phyloP scores from a whole-genome alignment of 176 grass and related monocot genomes.

The Musa schizocarpa region DNA sequence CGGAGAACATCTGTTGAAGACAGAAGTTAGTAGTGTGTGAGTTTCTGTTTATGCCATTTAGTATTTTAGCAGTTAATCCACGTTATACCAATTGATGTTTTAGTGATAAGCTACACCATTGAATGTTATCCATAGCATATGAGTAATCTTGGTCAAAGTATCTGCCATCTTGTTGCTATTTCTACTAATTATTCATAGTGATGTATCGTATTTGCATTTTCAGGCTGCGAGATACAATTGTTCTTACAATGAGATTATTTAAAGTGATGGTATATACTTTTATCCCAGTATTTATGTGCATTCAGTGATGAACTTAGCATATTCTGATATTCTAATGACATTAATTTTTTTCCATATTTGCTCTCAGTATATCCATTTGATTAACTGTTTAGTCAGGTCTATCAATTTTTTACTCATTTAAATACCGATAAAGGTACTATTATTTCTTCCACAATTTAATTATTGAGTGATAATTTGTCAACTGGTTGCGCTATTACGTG shows the following conservation, averaged over 20 bases:
- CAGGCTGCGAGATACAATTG: conserved; percentile 76
- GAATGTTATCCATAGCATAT: too few relatives aligned
- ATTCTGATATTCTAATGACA: not conserved
- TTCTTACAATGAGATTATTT: conserved; percentile 78
- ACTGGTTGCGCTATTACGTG: too few relatives aligned
- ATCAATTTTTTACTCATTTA: not conserved
- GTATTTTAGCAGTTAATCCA: too few relatives aligned
- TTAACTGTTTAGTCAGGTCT: not conserved
- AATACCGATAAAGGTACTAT: not conserved
- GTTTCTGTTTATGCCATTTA: conserved; percentile 21
- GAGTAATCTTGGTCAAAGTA: too few relatives aligned
- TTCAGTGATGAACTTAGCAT: not conserved
- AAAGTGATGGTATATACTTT: conserved; percentile 54
- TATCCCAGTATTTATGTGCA: conserved; percentile 7
- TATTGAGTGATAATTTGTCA: too few relatives aligned
- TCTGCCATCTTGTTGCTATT: not conserved
- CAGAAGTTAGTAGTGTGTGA: conserved; percentile 39
- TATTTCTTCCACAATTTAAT: too few relatives aligned
- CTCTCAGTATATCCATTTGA: not conserved
- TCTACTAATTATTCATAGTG: not conserved
- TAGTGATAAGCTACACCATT: too few relatives aligned
- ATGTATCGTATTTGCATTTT: conserved; percentile 3
- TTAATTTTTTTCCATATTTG: not conserved
- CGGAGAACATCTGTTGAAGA: conserved; percentile 46
- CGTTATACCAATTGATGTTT: too few relatives aligned